These are phyloP conservation scores for Herpetomonas muscarum DNA, from an alignment of 208 protist genomes.

Conservation along the genomic window DNA sequence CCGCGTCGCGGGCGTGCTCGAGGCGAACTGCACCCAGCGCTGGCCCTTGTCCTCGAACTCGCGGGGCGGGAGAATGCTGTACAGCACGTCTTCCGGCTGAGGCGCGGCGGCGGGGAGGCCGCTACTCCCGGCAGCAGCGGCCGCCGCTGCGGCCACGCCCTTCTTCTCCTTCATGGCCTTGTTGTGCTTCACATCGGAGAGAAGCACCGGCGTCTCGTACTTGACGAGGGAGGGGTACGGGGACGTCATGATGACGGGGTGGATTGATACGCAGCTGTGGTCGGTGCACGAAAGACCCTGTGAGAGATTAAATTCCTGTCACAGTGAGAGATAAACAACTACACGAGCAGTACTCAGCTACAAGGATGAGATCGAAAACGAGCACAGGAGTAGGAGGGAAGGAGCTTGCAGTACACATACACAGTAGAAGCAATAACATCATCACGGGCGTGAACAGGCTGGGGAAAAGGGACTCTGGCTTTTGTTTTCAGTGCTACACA, in stretches of 20 bases:
- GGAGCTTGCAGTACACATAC: too few species aligned
- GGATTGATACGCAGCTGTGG: slow-evolving; percentile 7
- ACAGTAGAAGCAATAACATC: too few species aligned
- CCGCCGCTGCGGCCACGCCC: slow-evolving; percentile 3
- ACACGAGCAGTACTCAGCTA: too few species aligned
- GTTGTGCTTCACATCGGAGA: slow-evolving; percentile 74
- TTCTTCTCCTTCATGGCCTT: slow-evolving; percentile 49
- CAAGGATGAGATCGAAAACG: too few species aligned
- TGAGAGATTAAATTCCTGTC: too few species aligned
- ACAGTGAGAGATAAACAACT: too few species aligned
- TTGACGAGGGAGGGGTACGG: slow-evolving; percentile 71
- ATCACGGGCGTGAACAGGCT: too few species aligned
- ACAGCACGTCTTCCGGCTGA: slow-evolving; percentile 89
- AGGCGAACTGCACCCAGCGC: slow-evolving; percentile 87
- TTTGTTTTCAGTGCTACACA: too few species aligned
- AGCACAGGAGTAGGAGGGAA: too few species aligned
- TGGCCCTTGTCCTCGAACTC: slow-evolving; percentile 86
- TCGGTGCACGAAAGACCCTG: slow-evolving; percentile 3
- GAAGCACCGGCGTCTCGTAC: slow-evolving; percentile 87
- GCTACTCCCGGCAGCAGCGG: not conserved
- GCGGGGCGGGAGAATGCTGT: slow-evolving; percentile 87
- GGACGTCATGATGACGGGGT: slow-evolving; percentile 15
- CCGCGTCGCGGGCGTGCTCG: slow-evolving; percentile 83
- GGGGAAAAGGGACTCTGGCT: too few species aligned
- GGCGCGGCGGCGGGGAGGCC: slow-evolving; percentile 23